Conservation (phyloP, 257 asterid species). For the Nemophila menziesii region DNA sequence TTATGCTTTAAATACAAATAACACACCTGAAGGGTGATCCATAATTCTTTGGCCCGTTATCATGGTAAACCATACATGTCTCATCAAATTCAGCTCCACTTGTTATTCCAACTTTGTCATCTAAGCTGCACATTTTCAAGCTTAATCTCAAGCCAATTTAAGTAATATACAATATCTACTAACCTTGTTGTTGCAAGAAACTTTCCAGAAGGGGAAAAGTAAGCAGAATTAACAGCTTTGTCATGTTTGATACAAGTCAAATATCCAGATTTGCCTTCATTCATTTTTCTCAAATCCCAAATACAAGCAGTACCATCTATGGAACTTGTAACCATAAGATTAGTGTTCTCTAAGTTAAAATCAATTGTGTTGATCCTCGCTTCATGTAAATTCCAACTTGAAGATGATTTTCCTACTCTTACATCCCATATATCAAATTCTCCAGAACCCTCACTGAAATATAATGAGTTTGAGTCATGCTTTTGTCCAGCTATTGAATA, state of each 20-base stretch:
- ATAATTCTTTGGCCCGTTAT: slow-evolving; percentile 63
- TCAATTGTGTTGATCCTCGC: slow-evolving; percentile 65
- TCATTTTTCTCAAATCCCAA: slow-evolving; percentile 72
- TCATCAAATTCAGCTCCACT: slow-evolving; percentile 65
- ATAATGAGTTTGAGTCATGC: too few species aligned
- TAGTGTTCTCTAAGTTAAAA: slow-evolving; percentile 43
- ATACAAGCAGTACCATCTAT: slow-evolving; percentile 74
- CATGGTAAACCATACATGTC: slow-evolving; percentile 43
- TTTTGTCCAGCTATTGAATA: too few species aligned
- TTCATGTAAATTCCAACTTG: slow-evolving; percentile 44
- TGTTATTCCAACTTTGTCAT: slow-evolving; percentile 50
- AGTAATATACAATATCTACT: too few species aligned
- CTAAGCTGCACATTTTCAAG: slow-evolving; percentile 33
- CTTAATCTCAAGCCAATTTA: slow-evolving; percentile 48
- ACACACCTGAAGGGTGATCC: slow-evolving; percentile 28
- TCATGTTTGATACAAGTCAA: slow-evolving; percentile 43
- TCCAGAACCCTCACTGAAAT: slow-evolving; percentile 58
- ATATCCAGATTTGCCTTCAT: slow-evolving; percentile 24
- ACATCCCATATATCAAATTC: slow-evolving; percentile 48
- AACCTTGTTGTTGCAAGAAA: slow-evolving; percentile 86
- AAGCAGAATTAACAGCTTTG: slow-evolving; percentile 74
- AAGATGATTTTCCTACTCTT: slow-evolving; percentile 51
- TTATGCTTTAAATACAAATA: too few species aligned
- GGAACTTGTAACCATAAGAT: slow-evolving; percentile 69
- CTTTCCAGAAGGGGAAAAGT: slow-evolving; percentile 78